Evolutionary conservation across 768 basidiomycete species (phyloP).

Genomic region (Leccinum truebloodii): DNA sequence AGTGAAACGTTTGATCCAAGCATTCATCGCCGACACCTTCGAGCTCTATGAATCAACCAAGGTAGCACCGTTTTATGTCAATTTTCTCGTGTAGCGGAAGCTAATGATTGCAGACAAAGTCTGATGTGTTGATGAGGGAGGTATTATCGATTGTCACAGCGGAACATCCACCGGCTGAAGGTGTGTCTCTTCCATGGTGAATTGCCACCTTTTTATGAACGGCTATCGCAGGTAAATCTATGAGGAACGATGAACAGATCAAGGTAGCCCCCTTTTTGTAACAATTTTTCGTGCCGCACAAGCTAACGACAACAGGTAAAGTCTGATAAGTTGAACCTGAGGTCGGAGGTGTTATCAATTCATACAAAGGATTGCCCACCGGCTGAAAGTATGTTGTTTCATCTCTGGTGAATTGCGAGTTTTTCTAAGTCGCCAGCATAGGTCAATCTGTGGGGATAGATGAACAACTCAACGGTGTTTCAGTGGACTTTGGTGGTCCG

Average conservation of each 20-base stretch:
- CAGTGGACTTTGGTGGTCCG: too few species aligned
- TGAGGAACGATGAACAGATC: not conserved
- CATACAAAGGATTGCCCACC: not conserved
- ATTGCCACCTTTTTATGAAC: not conserved
- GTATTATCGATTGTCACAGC: too few species aligned
- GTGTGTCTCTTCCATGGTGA: not conserved
- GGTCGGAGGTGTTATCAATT: not conserved
- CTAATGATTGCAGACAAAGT: too few species aligned
- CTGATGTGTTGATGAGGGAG: too few species aligned
- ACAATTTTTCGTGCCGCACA: too few species aligned
- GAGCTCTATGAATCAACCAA: too few species aligned
- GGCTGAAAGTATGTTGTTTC: slow-evolving; percentile 1
- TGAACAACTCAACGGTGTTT: too few species aligned
- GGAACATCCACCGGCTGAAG: too few species aligned
- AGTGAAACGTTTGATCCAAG: too few species aligned
- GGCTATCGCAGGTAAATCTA: not conserved
- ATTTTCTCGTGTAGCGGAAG: too few species aligned
- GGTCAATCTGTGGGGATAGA: not conserved
- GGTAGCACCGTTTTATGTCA: too few species aligned
- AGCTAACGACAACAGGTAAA: not conserved
- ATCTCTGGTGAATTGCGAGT: not conserved
- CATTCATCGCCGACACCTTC: too few species aligned
- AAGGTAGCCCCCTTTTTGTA: not conserved
- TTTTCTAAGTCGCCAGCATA: not conserved
- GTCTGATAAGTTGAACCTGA: slow-evolving; percentile 6